Conservation (phyloP, 2,329 filamentous ascomycete genomes). For the Trichoderma atroviride region DNA sequence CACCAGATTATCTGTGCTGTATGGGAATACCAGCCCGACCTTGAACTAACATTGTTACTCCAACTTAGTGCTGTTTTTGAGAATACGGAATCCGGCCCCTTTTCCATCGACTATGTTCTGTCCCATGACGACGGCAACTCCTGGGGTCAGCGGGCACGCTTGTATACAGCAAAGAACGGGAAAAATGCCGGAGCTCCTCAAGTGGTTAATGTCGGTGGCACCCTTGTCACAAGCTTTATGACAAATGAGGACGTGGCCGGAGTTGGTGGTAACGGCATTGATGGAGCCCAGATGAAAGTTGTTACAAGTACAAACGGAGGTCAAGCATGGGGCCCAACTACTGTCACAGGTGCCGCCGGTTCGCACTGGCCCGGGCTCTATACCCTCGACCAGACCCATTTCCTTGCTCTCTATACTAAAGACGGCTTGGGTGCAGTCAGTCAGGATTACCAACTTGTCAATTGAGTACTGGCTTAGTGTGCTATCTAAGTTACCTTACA, state of each 20-base stretch:
- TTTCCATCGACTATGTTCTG: conserved; percentile 43
- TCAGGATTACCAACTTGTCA: conserved; percentile 1
- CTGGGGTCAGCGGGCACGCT: conserved; percentile 42
- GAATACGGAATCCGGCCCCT: conserved; percentile 39
- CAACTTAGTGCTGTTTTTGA: conserved; percentile 45
- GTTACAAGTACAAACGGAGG: conserved; percentile 4
- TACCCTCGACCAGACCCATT: neutral
- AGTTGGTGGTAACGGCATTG: neutral
- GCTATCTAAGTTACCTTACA: neutral
- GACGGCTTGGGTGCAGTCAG: neutral
- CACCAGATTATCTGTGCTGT: too few relatives aligned
- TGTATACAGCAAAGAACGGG: conserved; percentile 40
- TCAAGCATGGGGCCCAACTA: neutral
- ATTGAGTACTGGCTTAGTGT: neutral
- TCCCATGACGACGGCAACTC: conserved; percentile 46
- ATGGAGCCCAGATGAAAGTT: conserved; percentile 10
- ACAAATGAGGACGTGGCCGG: conserved; percentile 45
- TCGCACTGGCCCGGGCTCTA: neutral
- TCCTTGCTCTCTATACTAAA: conserved; percentile 4
- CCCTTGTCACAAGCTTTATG: conserved; percentile 48
- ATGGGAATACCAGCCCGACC: neutral
- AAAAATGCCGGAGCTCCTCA: conserved; percentile 43
- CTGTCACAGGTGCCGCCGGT: neutral
- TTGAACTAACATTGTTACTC: neutral
- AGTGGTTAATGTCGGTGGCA: conserved; percentile 46